Conservation (phyloP, 345 rosid genomes). For the Brassica rapa region DNA sequence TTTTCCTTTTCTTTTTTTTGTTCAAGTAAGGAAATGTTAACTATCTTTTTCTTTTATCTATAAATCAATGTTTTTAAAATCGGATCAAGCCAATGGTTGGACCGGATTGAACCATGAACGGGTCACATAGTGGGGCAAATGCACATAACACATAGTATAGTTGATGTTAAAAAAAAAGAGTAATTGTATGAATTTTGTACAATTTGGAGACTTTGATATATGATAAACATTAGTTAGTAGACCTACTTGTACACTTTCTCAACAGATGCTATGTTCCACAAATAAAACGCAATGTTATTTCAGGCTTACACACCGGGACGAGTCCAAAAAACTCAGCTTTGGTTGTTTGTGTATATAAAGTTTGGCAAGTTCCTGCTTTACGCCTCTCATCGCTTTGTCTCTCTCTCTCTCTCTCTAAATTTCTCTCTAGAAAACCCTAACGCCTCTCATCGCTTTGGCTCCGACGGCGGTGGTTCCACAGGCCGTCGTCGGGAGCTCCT, state of each 20-base stretch:
- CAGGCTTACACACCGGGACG: background rate
- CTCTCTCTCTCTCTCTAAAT: too few species aligned
- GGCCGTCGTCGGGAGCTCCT: too few species aligned
- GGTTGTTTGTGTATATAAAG: background rate
- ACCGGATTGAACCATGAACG: too few species aligned
- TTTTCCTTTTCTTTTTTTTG: too few species aligned
- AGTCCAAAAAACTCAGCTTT: background rate
- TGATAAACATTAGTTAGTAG: background rate
- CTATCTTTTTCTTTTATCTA: too few species aligned
- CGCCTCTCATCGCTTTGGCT: too few species aligned
- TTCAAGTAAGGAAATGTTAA: too few species aligned
- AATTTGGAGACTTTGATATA: background rate
- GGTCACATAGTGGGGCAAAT: background rate
- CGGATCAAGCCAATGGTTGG: too few species aligned
- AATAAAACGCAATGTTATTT: background rate
- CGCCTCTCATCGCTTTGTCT: too few species aligned
- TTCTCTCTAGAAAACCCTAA: too few species aligned
- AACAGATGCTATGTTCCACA: background rate
- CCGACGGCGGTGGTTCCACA: too few species aligned
- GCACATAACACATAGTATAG: background rate
- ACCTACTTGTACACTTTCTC: background rate
- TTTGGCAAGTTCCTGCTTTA: background rate
- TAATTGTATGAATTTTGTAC: background rate
- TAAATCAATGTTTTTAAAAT: too few species aligned
- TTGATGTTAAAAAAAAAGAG: background rate